Conservation (phyloP, 2,329 filamentous ascomycete species). For the Pseudopyricularia javanii region DNA sequence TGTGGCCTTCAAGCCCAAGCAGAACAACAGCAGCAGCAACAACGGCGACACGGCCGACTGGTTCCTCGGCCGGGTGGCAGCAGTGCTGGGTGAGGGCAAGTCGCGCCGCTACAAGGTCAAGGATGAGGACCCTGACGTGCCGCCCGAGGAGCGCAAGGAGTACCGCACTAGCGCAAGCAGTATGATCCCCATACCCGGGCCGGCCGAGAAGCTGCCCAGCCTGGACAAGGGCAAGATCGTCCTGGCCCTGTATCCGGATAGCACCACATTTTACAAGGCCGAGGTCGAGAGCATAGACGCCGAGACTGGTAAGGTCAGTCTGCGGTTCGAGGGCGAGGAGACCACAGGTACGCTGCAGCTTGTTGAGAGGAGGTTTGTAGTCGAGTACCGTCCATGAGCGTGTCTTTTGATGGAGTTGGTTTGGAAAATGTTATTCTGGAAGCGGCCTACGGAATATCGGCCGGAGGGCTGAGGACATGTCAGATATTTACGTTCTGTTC, state of each 20-base stretch:
- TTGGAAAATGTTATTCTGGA: no score
- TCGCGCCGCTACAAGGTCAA: conserved; percentile 68
- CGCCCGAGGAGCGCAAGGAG: conserved; percentile 48
- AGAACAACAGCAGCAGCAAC: conserved; percentile 20
- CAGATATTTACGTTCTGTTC: no score
- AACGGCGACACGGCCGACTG: conserved; percentile 43
- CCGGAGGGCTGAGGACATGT: no score
- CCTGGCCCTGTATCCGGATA: conserved; percentile 69
- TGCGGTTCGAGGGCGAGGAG: conserved; percentile 73
- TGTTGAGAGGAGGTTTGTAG: conserved; percentile 63
- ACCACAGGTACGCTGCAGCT: conserved; percentile 61
- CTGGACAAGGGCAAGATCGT: conserved; percentile 60
- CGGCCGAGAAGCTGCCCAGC: conserved; percentile 39
- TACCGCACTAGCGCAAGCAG: conserved; percentile 62
- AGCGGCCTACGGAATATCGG: neutral
- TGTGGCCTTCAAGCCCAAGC: conserved; percentile 53
- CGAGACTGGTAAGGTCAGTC: conserved; percentile 37
- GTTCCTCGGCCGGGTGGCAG: conserved; percentile 69
- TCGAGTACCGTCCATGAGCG: conserved; percentile 46
- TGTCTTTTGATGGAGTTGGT: neutral
- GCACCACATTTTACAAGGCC: conserved; percentile 76
- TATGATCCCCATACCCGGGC: conserved; percentile 63
- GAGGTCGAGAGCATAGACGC: conserved; percentile 62
- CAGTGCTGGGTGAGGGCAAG: conserved; percentile 64
- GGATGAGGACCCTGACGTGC: conserved; percentile 62